These are phyloP conservation scores for Cicer bijugum DNA, from an alignment of 306 rosid species.

Conservation along the genomic window DNA sequence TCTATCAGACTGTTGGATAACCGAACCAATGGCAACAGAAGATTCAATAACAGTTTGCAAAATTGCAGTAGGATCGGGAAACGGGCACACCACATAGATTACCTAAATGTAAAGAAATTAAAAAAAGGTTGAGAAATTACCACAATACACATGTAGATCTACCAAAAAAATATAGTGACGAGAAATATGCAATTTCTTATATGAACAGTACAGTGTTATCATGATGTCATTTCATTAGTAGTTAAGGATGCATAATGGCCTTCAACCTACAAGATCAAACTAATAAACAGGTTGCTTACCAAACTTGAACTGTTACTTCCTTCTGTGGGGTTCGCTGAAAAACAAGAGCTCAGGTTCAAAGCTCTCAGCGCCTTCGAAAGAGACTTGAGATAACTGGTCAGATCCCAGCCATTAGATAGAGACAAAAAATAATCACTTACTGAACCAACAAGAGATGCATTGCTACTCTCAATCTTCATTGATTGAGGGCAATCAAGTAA, in stretches of 20 bases:
- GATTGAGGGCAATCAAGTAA: conserved; percentile 97
- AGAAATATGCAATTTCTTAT: conserved; percentile 24
- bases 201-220: conserved; percentile 23
- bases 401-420: conserved; percentile 95
- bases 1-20: conserved; percentile 80
- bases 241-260: conserved; percentile 17
- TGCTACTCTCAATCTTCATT: conserved; percentile 92
- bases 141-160: conserved; percentile 2
- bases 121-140: conserved; percentile 27
- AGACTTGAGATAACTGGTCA: conserved; percentile 92
- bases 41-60: conserved; percentile 89
- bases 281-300: conserved; percentile 62
- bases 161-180: conserved; percentile 10
- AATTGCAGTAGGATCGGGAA: conserved; percentile 94
- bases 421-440: conserved; percentile 94
- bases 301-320: conserved; percentile 79
- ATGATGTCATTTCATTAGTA: conserved; percentile 13
- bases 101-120: conserved; percentile 60
- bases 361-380: conserved; percentile 92
- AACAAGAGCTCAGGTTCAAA: conserved; percentile 77
- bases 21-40: conserved; percentile 90
- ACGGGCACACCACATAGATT: conserved; percentile 95
- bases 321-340: conserved; percentile 75
- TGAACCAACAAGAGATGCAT: conserved; percentile 94
- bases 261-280: conserved; percentile 36